Percentiles rank a stretch among this genome's conserved stretches.
These are phyloP conservation scores for Neurospora cerealis DNA, from an alignment of 495 filamentous ascomycete genomes.

Conservation along the genomic window DNA sequence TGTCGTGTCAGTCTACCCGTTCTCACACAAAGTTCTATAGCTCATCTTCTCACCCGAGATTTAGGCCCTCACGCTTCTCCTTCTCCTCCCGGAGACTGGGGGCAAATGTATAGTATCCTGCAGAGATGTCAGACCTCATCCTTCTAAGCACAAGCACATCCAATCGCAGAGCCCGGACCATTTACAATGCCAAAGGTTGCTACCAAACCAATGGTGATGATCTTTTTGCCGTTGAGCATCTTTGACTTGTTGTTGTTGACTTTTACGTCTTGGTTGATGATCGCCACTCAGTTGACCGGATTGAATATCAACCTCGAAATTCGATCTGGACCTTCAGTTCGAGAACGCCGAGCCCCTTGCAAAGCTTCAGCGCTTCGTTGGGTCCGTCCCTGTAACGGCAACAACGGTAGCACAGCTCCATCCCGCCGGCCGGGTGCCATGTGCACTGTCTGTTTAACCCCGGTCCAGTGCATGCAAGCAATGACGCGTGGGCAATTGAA, in stretches of 20 bases:
- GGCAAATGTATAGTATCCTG: constrained; percentile 36
- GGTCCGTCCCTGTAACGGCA: not conserved
- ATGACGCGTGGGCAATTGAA: not conserved
- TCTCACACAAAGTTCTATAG: not conserved
- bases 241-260: not conserved
- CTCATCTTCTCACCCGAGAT: constrained; percentile 6
- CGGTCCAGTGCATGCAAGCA: not conserved
- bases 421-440: not conserved
- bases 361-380: not conserved
- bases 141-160: not conserved
- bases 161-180: constrained; percentile 3
- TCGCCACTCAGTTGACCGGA: not conserved
- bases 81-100: constrained; percentile 30
- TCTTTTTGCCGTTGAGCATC: constrained; percentile 14
- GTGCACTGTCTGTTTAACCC: not conserved
- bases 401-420: not conserved
- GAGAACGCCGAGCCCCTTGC: not conserved
- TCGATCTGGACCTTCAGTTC: not conserved
- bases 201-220: constrained; percentile 12
- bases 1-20: not conserved
- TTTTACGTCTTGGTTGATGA: not conserved
- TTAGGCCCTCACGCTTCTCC: constrained; percentile 13
- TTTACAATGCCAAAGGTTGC: constrained; percentile 18
- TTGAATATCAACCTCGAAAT: not conserved
- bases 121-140: constrained; percentile 2